Conservation (phyloP, 1,139 yeast genomes). For the Yamadazyma siamensis region DNA sequence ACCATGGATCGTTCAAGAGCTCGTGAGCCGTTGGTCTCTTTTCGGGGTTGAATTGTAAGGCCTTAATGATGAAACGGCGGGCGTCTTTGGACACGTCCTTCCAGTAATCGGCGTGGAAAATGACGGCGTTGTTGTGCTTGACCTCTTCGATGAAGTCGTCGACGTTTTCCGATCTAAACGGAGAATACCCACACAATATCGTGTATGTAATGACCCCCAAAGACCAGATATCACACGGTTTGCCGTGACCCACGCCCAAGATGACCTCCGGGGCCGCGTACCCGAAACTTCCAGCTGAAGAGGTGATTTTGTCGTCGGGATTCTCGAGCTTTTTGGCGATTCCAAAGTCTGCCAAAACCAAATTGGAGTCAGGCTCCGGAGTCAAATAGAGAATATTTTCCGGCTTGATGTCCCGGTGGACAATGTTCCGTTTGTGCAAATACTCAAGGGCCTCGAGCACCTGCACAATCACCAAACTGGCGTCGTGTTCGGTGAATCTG, state of each 20-base stretch:
- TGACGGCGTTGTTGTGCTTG: slow-evolving; percentile 61
- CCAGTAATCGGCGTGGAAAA: slow-evolving; percentile 90
- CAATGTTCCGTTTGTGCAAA: slow-evolving; percentile 70
- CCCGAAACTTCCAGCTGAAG: slow-evolving; percentile 88
- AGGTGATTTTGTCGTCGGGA: slow-evolving; percentile 61
- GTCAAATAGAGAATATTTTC: slow-evolving; percentile 75
- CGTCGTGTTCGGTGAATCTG: slow-evolving; percentile 81
- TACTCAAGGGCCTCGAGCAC: slow-evolving; percentile 72
- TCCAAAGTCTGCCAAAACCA: slow-evolving; percentile 90
- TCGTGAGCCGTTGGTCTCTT: slow-evolving; percentile 66
- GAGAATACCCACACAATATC: slow-evolving; percentile 86
- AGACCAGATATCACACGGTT: slow-evolving; percentile 92
- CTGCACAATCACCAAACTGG: slow-evolving; percentile 65
- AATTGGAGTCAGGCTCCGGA: slow-evolving; percentile 50
- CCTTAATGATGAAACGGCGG: slow-evolving; percentile 63
- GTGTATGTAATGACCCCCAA: slow-evolving; percentile 90
- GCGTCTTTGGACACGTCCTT: slow-evolving; percentile 71
- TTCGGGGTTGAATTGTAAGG: slow-evolving; percentile 63
- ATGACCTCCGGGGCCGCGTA: slow-evolving; percentile 94
- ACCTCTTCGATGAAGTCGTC: slow-evolving; percentile 81
- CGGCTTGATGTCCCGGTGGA: slow-evolving; percentile 89
- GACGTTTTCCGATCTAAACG: slow-evolving; percentile 82
- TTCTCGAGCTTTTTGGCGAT: slow-evolving; percentile 71
- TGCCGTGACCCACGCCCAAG: slow-evolving; percentile 76
- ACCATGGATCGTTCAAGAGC: slow-evolving; percentile 69